Evolutionary conservation across 108 stramenopile species (phyloP), one percentile per base, ranked within the genome.

Genomic region (Tribonema minus): DNA sequence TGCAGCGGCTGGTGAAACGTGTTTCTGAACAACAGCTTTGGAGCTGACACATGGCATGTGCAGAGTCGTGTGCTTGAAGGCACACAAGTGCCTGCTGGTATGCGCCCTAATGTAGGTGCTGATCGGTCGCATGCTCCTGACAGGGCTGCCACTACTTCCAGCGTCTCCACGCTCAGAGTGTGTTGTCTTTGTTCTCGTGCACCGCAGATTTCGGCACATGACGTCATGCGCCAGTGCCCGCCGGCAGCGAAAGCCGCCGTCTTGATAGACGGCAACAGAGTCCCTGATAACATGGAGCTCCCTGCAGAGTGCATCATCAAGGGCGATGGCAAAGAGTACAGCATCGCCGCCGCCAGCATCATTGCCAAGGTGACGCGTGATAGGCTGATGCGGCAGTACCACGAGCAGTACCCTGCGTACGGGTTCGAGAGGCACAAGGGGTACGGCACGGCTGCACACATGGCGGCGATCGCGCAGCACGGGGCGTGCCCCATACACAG

Each of bases 281-380:
- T 90, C 32, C 93, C n/a, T n/a, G n/a, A n/a, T n/a, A n/a, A n/a
- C n/a, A n/a, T n/a, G 91, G 20, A 88, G 20, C 31, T 80, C 3
- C 68, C 25, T 1, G 30, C 29, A 26, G 64, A 87, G 58, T 58
- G 84, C 3, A 78, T 97, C 35, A 81, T 95, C 37, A 92, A 96
- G 77, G 98, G 98, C 4, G 98, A 99, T 81, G 80, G 86, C 15
- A 83, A 76, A 60, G 91, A 94, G 62, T 96, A 90, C 81, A 71
- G 87, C 40, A 96, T 99, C 64, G 96, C 92, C 1, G 96, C 95
- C 2, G 98, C 98, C 26, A 92, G 91, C 34, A 92, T 99, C 38
- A 68, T 99, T 41, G 96, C 96, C 63, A 99, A 99, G 83, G 98
- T 99, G 26, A 91, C 92, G 4, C 89, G 98, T 30, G 98, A 99